These are phyloP conservation scores for Corylus avellana DNA, from an alignment of 306 rosid genomes.

Conservation along the genomic window DNA sequence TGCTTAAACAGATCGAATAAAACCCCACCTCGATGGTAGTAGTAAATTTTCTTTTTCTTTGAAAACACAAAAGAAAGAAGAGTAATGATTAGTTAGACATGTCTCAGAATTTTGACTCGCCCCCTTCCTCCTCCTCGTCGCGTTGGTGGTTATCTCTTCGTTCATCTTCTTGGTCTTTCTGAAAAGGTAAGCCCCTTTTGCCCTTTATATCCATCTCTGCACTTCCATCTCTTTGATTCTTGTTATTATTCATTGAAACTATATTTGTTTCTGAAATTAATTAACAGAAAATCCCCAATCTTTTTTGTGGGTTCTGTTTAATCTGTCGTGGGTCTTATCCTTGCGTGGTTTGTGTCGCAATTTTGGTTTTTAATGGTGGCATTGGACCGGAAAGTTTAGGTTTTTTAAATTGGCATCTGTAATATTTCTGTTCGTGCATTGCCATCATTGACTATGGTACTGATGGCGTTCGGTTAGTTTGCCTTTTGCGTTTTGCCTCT, in stretches of 20 bases:
- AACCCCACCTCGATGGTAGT: background rate
- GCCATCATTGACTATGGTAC: background rate
- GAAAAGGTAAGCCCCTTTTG: constrained; percentile 32
- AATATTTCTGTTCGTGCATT: constrained; percentile 7
- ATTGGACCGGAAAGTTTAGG: constrained; percentile 7
- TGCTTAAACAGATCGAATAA: constrained; percentile 2
- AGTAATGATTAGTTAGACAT: constrained; percentile 21
- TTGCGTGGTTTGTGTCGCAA: constrained; percentile 12
- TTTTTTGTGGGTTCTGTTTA: constrained; percentile 9
- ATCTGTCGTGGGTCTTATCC: constrained; percentile 20
- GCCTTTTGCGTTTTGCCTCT: background rate
- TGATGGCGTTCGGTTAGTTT: background rate
- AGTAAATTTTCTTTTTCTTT: background rate
- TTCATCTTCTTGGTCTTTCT: constrained; percentile 36
- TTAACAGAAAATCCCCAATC: constrained; percentile 9
- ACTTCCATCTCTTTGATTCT: background rate
- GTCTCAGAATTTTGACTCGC: constrained; percentile 16
- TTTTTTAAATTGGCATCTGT: constrained; percentile 22
- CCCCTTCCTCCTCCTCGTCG: constrained; percentile 25
- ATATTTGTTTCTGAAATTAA: constrained; percentile 4
- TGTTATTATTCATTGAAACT: background rate
- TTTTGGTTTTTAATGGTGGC: constrained; percentile 6
- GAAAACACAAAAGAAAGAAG: background rate
- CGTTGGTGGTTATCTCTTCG: background rate
- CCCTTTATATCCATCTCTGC: constrained; percentile 8